Percentiles rank a stretch among this genome's conserved stretches.
Evolutionary conservation across 352 stramenopile genomes (phyloP).

Genomic region (Phytophthora meadii): DNA sequence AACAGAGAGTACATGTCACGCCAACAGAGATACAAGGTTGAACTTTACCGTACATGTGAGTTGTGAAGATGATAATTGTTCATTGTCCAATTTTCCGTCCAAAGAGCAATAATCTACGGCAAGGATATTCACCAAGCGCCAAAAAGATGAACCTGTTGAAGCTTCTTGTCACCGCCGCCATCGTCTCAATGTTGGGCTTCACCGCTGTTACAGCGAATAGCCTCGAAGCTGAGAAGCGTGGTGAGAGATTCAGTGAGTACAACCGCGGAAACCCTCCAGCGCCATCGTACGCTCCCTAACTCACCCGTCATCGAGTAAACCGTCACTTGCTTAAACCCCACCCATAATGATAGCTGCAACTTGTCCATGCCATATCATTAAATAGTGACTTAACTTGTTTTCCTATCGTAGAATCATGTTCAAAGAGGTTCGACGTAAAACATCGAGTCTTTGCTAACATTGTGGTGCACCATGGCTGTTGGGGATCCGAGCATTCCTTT

Average conservation of each 20-base stretch:
- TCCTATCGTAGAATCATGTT: not conserved
- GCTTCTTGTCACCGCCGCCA: not conserved
- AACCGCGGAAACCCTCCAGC: not conserved
- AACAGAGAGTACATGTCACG: not conserved
- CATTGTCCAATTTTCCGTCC: not conserved
- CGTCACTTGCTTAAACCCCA: no score
- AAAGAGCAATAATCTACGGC: not conserved
- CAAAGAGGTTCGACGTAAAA: constrained; percentile 51
- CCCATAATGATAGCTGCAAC: no score
- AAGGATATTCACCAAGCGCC: not conserved
- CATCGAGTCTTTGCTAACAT: constrained; percentile 69
- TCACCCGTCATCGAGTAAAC: no score
- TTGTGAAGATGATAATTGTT: no score
- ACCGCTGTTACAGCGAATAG: not conserved
- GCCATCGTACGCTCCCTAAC: not conserved
- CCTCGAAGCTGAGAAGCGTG: not conserved
- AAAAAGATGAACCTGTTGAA: not conserved
- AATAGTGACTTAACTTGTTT: no score
- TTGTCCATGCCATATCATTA: no score
- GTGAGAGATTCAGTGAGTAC: not conserved
- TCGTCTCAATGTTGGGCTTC: not conserved
- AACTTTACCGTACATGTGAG: no score
- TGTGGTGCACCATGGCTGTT: constrained; percentile 36
- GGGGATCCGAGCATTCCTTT: constrained; percentile 49
- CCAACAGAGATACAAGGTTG: no score